Evolutionary conservation across 331 rosid species (phyloP).

Genomic region (Ulmus americana): DNA sequence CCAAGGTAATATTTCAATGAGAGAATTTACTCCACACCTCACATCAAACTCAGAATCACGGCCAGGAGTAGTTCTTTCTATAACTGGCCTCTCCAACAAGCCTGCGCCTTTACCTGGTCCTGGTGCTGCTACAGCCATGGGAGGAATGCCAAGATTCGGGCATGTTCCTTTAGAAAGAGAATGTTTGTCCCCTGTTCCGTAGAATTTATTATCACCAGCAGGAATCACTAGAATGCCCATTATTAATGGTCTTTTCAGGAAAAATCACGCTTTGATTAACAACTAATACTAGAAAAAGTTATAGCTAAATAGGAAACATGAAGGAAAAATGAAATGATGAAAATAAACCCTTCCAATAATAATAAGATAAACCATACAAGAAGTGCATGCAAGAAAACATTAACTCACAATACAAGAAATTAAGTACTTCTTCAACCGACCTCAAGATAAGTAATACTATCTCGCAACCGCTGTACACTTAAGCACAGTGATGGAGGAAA

Average conservation of each 20-base stretch:
- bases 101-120: slow-evolving; percentile 73
- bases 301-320: too few relatives aligned
- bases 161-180: slow-evolving; percentile 47
- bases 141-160: slow-evolving; percentile 43
- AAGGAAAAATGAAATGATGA: not conserved
- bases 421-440: not conserved
- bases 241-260: not conserved
- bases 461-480: too few relatives aligned
- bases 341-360: not conserved
- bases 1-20: too few relatives aligned
- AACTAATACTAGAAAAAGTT: not conserved
- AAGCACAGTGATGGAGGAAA: too few relatives aligned
- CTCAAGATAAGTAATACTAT: too few relatives aligned
- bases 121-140: slow-evolving; percentile 40
- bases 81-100: slow-evolving; percentile 60
- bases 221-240: slow-evolving; percentile 1
- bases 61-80: slow-evolving; percentile 64
- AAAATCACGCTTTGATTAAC: not conserved
- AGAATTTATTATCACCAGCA: not conserved
- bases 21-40: slow-evolving; percentile 35
- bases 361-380: not conserved
- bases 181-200: slow-evolving; percentile 49
- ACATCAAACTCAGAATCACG: slow-evolving; percentile 79
- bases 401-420: not conserved
- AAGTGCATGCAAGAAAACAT: not conserved